These are phyloP conservation scores for Ogataea ganodermae DNA, from an alignment of 805 yeast genomes.

Conservation along the genomic window DNA sequence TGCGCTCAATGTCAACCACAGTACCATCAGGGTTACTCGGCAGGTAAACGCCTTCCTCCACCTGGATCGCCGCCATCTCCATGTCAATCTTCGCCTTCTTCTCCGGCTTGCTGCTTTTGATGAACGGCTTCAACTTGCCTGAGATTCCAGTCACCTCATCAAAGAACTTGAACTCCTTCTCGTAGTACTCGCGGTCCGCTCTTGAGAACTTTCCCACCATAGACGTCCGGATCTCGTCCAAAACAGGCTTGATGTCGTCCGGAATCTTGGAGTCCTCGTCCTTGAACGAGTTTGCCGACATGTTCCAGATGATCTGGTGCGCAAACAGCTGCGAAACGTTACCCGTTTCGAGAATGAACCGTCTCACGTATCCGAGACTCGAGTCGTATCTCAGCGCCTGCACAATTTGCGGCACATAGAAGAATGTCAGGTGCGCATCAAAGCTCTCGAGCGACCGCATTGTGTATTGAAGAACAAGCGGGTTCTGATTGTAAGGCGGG, in stretches of 20 bases:
- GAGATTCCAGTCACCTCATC: constrained; percentile 90
- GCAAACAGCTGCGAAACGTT: constrained; percentile 88
- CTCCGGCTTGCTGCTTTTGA: constrained; percentile 92
- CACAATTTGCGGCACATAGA: constrained; percentile 97
- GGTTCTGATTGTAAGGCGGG: constrained; percentile 68
- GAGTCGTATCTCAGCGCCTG: constrained; percentile 83
- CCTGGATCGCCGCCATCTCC: constrained; percentile 79
- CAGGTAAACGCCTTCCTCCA: constrained; percentile 81
- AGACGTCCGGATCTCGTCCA: constrained; percentile 68
- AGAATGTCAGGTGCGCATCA: constrained; percentile 85
- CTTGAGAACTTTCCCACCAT: constrained; percentile 64
- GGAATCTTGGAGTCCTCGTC: constrained; percentile 85
- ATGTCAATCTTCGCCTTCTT: constrained; percentile 95
- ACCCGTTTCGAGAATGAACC: constrained; percentile 89
- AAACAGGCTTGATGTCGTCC: constrained; percentile 77
- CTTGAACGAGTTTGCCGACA: constrained; percentile 87
- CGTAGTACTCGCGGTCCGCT: constrained; percentile 66
- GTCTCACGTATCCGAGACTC: constrained; percentile 76
- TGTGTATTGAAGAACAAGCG: constrained; percentile 78
- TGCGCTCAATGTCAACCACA: constrained; percentile 88
- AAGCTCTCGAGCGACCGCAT: constrained; percentile 87
- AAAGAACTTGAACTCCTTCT: constrained; percentile 85
- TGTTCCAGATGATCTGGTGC: constrained; percentile 98
- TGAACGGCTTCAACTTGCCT: constrained; percentile 91
- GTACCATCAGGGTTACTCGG: constrained; percentile 97